phyloP scores from a whole-genome alignment of 352 stramenopile genomes.

The Globisporangium iwayamae region DNA sequence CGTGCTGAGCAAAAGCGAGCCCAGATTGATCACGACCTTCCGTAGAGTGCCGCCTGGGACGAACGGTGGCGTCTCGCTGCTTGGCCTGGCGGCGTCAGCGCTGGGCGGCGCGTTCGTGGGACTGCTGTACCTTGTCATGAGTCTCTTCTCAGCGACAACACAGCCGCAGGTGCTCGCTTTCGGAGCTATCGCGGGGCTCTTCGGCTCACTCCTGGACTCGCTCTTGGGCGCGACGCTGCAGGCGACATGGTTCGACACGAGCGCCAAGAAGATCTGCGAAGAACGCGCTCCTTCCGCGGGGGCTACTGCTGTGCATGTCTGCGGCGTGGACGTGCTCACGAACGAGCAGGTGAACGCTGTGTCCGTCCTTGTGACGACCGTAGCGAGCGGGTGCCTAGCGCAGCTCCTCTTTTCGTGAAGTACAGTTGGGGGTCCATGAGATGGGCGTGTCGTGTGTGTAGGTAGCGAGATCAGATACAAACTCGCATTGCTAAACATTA shows the following conservation, averaged over 20 bases:
- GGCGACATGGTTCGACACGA: constrained; percentile 58
- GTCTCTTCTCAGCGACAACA: constrained; percentile 29
- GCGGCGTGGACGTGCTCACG: constrained; percentile 43
- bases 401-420: constrained; percentile 13
- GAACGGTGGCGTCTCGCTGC: constrained; percentile 91
- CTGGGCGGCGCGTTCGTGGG: constrained; percentile 89
- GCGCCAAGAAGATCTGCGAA: constrained; percentile 57
- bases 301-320: constrained; percentile 17
- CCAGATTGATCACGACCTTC: constrained; percentile 86
- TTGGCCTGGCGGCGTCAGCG: constrained; percentile 76
- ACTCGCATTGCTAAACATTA: no score
- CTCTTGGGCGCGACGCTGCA: constrained; percentile 83
- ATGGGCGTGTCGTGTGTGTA: no score
- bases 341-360: constrained; percentile 80
- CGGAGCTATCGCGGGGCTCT: constrained; percentile 50
- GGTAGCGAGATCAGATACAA: no score
- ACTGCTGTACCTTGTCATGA: constrained; percentile 51
- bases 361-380: constrained; percentile 55
- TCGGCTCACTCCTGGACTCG: constrained; percentile 82
- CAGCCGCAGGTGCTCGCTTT: constrained; percentile 55
- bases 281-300: constrained; percentile 11
- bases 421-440: background rate
- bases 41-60: constrained; percentile 85
- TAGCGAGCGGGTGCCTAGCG: constrained; percentile 39
- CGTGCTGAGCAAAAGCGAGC: constrained; percentile 75